These are phyloP conservation scores for Fraxinus platypoda DNA, from an alignment of 305 asterid genomes.

Conservation along the genomic window DNA sequence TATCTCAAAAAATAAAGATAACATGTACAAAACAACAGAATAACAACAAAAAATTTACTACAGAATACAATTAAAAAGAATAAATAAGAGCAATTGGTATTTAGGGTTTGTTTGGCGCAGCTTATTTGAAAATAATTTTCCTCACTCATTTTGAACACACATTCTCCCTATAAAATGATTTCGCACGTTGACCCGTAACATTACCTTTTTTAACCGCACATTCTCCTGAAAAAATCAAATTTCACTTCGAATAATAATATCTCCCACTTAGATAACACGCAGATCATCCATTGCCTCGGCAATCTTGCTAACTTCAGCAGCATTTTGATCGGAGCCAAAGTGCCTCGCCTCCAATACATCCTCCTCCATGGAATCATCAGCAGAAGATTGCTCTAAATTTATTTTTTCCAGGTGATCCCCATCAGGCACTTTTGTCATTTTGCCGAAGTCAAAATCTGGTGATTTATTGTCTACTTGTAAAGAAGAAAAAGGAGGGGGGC, in stretches of 20 bases:
- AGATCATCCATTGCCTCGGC: too few species aligned
- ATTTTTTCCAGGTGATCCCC: slow-evolving; percentile 49
- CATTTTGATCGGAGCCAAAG: slow-evolving; percentile 36
- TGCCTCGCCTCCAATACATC: slow-evolving; percentile 60
- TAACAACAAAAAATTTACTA: neutral
- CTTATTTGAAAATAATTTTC: too few species aligned
- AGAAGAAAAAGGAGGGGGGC: neutral
- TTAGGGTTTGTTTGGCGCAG: too few species aligned
- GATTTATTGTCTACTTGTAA: slow-evolving; percentile 5
- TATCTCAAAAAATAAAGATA: neutral
- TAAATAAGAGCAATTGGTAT: too few species aligned
- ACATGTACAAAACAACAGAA: neutral
- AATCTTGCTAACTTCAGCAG: slow-evolving; percentile 29
- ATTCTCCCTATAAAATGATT: too few species aligned
- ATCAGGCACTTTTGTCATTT: slow-evolving; percentile 24
- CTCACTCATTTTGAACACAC: too few species aligned
- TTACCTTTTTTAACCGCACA: too few species aligned
- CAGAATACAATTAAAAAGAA: neutral
- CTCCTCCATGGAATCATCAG: slow-evolving; percentile 91
- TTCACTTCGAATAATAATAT: too few species aligned
- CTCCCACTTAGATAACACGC: too few species aligned
- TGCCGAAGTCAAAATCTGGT: slow-evolving; percentile 12
- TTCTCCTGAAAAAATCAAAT: too few species aligned
- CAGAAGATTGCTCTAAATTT: slow-evolving; percentile 67
- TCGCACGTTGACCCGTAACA: too few species aligned